Evolutionary conservation across 2,329 filamentous ascomycete genomes (phyloP).

Genomic region (Venturiaceae sp.): DNA sequence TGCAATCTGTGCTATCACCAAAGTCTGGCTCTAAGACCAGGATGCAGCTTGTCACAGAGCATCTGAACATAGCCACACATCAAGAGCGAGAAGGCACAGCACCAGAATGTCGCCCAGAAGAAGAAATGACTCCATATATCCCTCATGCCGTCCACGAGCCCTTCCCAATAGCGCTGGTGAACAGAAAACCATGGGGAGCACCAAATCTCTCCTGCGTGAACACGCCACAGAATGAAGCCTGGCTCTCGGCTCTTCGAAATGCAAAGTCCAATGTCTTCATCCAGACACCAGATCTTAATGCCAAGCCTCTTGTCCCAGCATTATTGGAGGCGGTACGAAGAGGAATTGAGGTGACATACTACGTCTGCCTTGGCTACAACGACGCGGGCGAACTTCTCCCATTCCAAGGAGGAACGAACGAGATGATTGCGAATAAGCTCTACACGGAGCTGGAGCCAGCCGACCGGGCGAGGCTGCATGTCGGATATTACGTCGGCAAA

Average conservation of each 20-base stretch:
- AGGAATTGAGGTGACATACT: conserved; percentile 59
- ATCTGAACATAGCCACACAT: conserved; percentile 43
- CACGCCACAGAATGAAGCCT: conserved; percentile 68
- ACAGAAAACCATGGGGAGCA: conserved; percentile 56
- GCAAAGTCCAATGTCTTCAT: conserved; percentile 61
- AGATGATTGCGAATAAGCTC: conserved; percentile 55
- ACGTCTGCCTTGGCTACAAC: conserved; percentile 71
- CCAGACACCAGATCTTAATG: conserved; percentile 69
- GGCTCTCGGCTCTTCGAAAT: conserved; percentile 59
- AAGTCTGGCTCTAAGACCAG: conserved; percentile 37
- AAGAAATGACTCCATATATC: conserved; percentile 59
- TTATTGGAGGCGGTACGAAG: conserved; percentile 55
- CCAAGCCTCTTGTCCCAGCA: conserved; percentile 54
- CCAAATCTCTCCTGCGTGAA: conserved; percentile 50
- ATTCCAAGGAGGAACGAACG: conserved; percentile 66
- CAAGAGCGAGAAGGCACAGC: conserved; percentile 15
- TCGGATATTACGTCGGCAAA: conserved; percentile 64
- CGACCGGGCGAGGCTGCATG: conserved; percentile 43
- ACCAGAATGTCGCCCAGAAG: conserved; percentile 7
- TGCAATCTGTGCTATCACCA: conserved; percentile 47
- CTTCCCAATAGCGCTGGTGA: conserved; percentile 64
- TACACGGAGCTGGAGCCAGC: conserved; percentile 42
- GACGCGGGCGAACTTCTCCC: conserved; percentile 68
- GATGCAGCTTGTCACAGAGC: conserved; percentile 50
- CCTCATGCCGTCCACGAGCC: conserved; percentile 41